A percentile compares a stretch with the other conserved stretches of the same genome.
Conservation (phyloP, 192 early-diverging fungal species). For the Chytriomyces confervae region DNA sequence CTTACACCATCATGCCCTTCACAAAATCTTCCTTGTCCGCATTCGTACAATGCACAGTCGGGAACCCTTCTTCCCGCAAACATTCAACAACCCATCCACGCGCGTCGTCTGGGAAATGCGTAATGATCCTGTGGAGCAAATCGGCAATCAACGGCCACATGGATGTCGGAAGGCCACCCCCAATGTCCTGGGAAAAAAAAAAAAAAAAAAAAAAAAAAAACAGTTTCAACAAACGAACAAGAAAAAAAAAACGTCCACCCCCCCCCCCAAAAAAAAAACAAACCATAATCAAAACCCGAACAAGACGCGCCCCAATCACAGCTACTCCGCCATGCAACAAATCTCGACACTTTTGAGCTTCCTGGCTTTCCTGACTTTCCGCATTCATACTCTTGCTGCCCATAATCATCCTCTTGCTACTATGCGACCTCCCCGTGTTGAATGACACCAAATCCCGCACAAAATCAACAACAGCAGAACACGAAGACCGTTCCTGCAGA, state of each 20-base stretch:
- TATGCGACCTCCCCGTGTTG: neutral
- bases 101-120: conserved; percentile 28
- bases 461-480: conserved; percentile 36
- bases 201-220: neutral
- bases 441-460: conserved; percentile 30
- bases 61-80: conserved; percentile 34
- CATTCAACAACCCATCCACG: conserved; percentile 19
- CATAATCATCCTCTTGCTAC: no score
- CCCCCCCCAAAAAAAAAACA: neutral
- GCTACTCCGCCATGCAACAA: conserved; percentile 4
- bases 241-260: no score
- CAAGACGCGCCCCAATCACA: conserved; percentile 13
- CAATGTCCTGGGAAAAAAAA: conserved; percentile 3
- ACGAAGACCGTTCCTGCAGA: conserved; percentile 40
- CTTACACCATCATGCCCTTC: conserved; percentile 40
- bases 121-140: conserved; percentile 27
- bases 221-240: no score
- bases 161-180: conserved; percentile 24
- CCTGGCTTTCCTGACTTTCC: conserved; percentile 13
- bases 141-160: conserved; percentile 30
- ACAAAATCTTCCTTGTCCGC: conserved; percentile 36
- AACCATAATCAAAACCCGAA: conserved; percentile 11
- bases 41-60: conserved; percentile 19
- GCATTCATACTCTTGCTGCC: neutral
- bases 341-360: conserved; percentile 20